phyloP scores from a whole-genome alignment of 176 grass and related monocot genomes.

The barley (Hordeum vulgare) region DNA sequence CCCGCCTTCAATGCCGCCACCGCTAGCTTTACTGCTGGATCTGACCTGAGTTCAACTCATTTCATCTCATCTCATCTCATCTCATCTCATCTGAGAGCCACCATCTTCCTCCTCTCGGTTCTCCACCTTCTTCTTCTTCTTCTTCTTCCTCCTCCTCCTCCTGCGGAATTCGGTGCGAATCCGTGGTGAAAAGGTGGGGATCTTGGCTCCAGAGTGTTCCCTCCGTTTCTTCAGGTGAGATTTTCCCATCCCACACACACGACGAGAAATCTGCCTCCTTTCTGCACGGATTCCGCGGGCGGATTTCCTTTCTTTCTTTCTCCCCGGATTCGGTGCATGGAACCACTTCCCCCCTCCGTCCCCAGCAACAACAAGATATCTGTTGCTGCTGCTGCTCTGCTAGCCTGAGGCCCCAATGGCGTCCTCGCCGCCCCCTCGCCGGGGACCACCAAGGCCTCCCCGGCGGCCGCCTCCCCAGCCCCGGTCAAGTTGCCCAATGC shows the following conservation, averaged over 20 bases:
- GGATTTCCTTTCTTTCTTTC: too few relatives aligned
- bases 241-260: too few relatives aligned
- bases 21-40: slow-evolving; percentile 24
- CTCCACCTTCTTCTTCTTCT: too few relatives aligned
- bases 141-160: not conserved
- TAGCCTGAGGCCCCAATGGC: slow-evolving; percentile 41
- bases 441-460: slow-evolving; percentile 9
- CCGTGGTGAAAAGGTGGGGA: slow-evolving; percentile 18
- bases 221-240: slow-evolving; percentile 13
- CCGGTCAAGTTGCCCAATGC: slow-evolving; percentile 54
- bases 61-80: too few relatives aligned
- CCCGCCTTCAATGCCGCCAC: slow-evolving; percentile 30
- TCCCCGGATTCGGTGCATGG: slow-evolving; percentile 7
- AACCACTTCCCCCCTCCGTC: not conserved
- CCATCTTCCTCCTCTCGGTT: too few relatives aligned
- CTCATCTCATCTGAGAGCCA: too few relatives aligned
- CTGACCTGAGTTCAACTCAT: too few relatives aligned
- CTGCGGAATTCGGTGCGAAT: not conserved
- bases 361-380: not conserved
- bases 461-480: slow-evolving; percentile 11
- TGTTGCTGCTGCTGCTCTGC: not conserved
- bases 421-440: slow-evolving; percentile 51
- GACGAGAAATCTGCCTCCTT: too few relatives aligned
- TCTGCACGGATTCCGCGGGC: too few relatives aligned
- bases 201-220: too few relatives aligned